Evolutionary conservation across 331 rosid genomes (phyloP).

Genomic region (Saraca asoca): DNA sequence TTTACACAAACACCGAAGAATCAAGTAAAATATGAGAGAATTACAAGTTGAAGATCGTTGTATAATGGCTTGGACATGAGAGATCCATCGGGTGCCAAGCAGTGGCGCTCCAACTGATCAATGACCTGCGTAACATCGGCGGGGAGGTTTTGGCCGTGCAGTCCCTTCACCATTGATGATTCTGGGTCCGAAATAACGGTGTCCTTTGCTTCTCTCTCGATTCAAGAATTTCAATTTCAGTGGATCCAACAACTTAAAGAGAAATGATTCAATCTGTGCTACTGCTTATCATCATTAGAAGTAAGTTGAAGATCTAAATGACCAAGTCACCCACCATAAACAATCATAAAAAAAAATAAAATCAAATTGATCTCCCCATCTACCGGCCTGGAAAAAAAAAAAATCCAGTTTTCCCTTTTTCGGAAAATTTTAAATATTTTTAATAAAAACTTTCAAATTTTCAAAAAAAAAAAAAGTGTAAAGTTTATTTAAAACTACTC

Average conservation of each 20-base stretch:
- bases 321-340: neutral
- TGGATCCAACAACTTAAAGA: neutral
- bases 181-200: conserved; percentile 15
- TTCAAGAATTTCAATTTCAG: neutral
- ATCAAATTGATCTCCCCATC: too few relatives aligned
- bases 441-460: too few relatives aligned
- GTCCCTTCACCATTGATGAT: conserved; percentile 67
- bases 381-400: too few relatives aligned
- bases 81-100: conserved; percentile 92
- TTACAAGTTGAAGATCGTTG: conserved; percentile 78
- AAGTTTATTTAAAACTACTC: too few relatives aligned
- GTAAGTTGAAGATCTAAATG: conserved; percentile 3
- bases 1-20: conserved; percentile 31
- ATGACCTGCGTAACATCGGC: conserved; percentile 73
- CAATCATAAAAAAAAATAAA: too few relatives aligned
- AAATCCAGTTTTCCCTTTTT: too few relatives aligned
- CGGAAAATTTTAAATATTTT: too few relatives aligned
- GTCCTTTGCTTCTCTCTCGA: conserved; percentile 13
- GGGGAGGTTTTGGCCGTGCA: conserved; percentile 68
- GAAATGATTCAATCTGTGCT: neutral
- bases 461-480: too few relatives aligned
- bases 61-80: conserved; percentile 78
- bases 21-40: conserved; percentile 24
- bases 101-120: conserved; percentile 90
- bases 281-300: neutral